Percentiles rank a stretch among this genome's conserved stretches.
Conservation (phyloP, 73 alveolate species). For the Tetrahymena borealis region DNA sequence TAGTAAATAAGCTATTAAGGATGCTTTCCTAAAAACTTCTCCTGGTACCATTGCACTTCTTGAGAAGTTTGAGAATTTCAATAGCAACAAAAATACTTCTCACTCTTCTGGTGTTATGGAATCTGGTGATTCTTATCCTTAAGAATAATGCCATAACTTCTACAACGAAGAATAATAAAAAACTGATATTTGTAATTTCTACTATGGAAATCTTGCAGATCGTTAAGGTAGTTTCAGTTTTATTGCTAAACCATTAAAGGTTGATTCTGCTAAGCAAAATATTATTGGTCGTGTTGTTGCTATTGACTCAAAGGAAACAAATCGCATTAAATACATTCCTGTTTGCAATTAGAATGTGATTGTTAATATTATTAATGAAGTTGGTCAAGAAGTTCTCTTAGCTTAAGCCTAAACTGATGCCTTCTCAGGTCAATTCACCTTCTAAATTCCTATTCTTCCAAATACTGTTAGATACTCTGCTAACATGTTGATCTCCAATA, state of each 20-base stretch:
- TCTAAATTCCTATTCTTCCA: background rate
- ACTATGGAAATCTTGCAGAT: background rate
- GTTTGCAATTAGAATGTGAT: background rate
- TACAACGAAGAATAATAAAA: background rate
- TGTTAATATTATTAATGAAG: background rate
- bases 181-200: background rate
- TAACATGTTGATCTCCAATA: background rate
- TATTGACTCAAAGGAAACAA: background rate
- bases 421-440: background rate
- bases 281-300: background rate
- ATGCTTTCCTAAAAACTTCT: background rate
- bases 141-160: background rate
- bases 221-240: background rate
- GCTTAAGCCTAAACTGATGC: background rate
- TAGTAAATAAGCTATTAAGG: background rate
- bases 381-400: background rate
- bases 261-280: background rate
- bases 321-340: background rate
- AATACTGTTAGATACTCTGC: background rate
- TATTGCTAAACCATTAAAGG: background rate
- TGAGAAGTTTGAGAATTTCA: background rate
- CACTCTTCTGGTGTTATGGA: background rate
- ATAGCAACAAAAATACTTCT: too few relatives aligned
- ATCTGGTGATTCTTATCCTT: background rate
- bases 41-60: background rate